phyloP scores from a whole-genome alignment of 148 eudicot genomes.

The Amaranthus cruentus region DNA sequence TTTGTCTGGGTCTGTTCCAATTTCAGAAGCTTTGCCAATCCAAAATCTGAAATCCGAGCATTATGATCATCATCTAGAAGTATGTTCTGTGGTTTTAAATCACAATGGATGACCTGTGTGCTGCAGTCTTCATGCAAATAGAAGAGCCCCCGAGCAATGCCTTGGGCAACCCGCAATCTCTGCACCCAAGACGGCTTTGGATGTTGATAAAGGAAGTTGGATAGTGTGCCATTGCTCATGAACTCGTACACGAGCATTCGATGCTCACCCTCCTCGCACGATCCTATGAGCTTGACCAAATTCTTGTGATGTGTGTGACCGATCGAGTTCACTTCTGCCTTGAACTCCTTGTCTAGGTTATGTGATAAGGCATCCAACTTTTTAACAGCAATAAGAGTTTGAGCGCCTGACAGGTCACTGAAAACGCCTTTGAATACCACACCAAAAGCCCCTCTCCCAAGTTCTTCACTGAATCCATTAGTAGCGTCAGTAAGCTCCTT shows the following conservation, averaged over 20 bases:
- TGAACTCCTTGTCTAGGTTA: slow-evolving; percentile 27
- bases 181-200: slow-evolving; percentile 26
- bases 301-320: slow-evolving; percentile 34
- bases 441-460: slow-evolving; percentile 36
- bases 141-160: slow-evolving; percentile 25
- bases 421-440: slow-evolving; percentile 32
- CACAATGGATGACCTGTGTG: slow-evolving; percentile 39
- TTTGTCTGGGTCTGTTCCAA: slow-evolving; percentile 28
- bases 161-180: slow-evolving; percentile 25
- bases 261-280: slow-evolving; percentile 26
- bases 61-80: slow-evolving; percentile 30
- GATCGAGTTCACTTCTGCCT: slow-evolving; percentile 23
- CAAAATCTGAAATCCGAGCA: slow-evolving; percentile 35
- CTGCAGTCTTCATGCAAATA: slow-evolving; percentile 38
- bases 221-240: slow-evolving; percentile 35
- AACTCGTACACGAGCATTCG: slow-evolving; percentile 31
- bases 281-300: slow-evolving; percentile 30
- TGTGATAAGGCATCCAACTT: slow-evolving; percentile 8
- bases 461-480: slow-evolving; percentile 26
- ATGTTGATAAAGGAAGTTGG: slow-evolving; percentile 20
- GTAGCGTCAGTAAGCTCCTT: slow-evolving; percentile 27
- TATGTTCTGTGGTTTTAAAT: slow-evolving; percentile 36
- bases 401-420: slow-evolving; percentile 4
- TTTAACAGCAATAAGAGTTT: slow-evolving; percentile 26
- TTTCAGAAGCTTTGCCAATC: slow-evolving; percentile 37